These are phyloP conservation scores for Pharnaceum exiguum DNA, from an alignment of 148 eudicot species.

Conservation along the genomic window DNA sequence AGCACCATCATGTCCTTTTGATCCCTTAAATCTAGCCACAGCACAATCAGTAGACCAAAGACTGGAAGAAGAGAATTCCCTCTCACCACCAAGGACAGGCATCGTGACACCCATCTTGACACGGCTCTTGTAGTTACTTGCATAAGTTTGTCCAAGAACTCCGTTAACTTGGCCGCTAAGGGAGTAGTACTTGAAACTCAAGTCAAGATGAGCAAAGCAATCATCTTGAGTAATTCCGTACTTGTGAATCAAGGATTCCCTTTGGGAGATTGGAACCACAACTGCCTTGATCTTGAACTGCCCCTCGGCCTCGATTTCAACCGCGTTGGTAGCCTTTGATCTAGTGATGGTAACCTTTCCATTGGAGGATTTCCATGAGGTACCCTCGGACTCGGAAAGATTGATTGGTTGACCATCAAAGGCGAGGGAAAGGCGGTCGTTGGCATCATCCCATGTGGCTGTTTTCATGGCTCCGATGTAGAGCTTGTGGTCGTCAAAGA, in stretches of 20 bases:
- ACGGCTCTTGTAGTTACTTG: slow-evolving; percentile 46
- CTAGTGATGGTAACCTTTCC: slow-evolving; percentile 31
- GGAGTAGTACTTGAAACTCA: slow-evolving; percentile 62
- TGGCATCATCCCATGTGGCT: slow-evolving; percentile 37
- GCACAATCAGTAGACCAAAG: slow-evolving; percentile 59
- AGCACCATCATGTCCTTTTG: slow-evolving; percentile 10
- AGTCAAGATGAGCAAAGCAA: slow-evolving; percentile 79
- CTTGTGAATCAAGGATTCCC: slow-evolving; percentile 50
- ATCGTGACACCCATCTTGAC: slow-evolving; percentile 60
- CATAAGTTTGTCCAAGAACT: slow-evolving; percentile 78
- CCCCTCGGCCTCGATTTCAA: slow-evolving; percentile 52
- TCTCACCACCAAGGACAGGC: slow-evolving; percentile 70
- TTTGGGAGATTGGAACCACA: slow-evolving; percentile 58
- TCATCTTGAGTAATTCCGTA: slow-evolving; percentile 64
- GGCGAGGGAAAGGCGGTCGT: slow-evolving; percentile 42
- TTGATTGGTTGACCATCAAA: slow-evolving; percentile 34
- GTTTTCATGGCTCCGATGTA: slow-evolving; percentile 46
- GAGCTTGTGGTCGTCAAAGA: slow-evolving; percentile 48
- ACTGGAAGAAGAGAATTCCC: slow-evolving; percentile 48
- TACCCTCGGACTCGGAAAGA: slow-evolving; percentile 33
- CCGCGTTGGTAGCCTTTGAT: slow-evolving; percentile 36
- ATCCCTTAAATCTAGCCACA: slow-evolving; percentile 31
- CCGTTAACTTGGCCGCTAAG: slow-evolving; percentile 60
- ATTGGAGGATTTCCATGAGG: slow-evolving; percentile 30
- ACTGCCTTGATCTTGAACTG: slow-evolving; percentile 60